These are phyloP conservation scores for Acanthamoeba castellanii DNA, from an alignment of 208 protist species.

Conservation along the genomic window DNA sequence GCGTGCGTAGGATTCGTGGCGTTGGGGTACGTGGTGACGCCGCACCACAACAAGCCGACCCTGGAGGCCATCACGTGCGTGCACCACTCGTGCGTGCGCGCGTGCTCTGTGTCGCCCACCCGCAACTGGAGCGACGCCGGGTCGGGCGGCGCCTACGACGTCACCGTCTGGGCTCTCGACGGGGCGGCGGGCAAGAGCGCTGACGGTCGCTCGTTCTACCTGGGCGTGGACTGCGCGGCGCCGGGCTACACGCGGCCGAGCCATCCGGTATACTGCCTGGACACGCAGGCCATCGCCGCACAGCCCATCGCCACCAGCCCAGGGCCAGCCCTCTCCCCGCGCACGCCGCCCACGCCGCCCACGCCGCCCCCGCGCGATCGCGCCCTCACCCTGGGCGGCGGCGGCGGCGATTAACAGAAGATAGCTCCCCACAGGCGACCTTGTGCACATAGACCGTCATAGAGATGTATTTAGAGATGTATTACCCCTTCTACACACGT, in stretches of 20 bases:
- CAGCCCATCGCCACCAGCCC: neutral
- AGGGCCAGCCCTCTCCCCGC: neutral
- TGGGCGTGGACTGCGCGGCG: neutral
- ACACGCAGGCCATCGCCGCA: neutral
- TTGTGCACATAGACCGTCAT: too few species aligned
- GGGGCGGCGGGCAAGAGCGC: neutral
- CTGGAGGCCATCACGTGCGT: neutral
- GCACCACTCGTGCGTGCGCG: neutral
- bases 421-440: too few species aligned
- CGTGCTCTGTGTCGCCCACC: neutral
- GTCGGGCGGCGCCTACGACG: neutral
- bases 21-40: neutral
- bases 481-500: too few species aligned
- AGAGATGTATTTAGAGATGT: too few species aligned
- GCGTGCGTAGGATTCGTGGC: neutral
- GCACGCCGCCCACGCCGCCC: too few species aligned
- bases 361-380: too few species aligned
- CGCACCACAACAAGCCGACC: neutral
- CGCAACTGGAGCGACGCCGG: neutral
- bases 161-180: neutral
- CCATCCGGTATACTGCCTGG: neutral
- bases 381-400: too few species aligned
- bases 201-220: neutral
- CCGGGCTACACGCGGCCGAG: neutral
- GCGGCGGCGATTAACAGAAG: too few species aligned